phyloP scores from a whole-genome alignment of 2,329 filamentous ascomycete species.

The Arthroderma sp. region DNA sequence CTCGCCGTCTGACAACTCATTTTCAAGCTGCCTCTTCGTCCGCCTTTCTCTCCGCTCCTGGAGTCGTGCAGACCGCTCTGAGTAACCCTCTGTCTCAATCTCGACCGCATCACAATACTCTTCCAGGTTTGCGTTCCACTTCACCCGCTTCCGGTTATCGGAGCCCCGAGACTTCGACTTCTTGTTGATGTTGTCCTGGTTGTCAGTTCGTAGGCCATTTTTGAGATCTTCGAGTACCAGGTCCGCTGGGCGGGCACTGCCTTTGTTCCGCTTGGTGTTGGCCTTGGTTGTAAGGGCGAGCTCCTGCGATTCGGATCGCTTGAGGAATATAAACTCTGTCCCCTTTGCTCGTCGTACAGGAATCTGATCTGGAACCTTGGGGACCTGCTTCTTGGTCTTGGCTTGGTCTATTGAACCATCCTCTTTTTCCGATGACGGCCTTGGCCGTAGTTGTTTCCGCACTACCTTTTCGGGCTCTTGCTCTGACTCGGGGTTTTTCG shows the following conservation, averaged over 20 bases:
- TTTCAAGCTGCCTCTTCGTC: slow-evolving; percentile 13
- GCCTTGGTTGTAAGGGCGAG: slow-evolving; percentile 28
- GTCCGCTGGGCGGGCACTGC: slow-evolving; percentile 23
- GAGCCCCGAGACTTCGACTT: slow-evolving; percentile 4
- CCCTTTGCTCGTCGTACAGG: slow-evolving; percentile 32
- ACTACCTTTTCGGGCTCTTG: not conserved
- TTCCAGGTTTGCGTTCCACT: slow-evolving; percentile 1
- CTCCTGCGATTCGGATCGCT: slow-evolving; percentile 29
- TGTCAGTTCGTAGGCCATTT: slow-evolving; percentile 8
- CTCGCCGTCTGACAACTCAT: slow-evolving; percentile 6
- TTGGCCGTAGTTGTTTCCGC: no score
- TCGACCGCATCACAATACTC: slow-evolving; percentile 12
- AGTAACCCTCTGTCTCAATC: slow-evolving; percentile 10
- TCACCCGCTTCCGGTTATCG: slow-evolving; percentile 4
- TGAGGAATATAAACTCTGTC: slow-evolving; percentile 32
- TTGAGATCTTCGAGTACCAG: slow-evolving; percentile 7
- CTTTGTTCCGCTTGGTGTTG: slow-evolving; percentile 32
- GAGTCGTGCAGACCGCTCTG: slow-evolving; percentile 11
- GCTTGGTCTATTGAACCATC: no score
- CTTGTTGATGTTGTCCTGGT: slow-evolving; percentile 24
- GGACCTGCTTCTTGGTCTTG: slow-evolving; percentile 15
- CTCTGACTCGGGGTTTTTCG: not conserved
- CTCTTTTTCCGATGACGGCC: no score
- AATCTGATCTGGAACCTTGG: slow-evolving; percentile 24
- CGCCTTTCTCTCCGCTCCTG: slow-evolving; percentile 15